Percentiles rank a stretch among this genome's conserved stretches.
These are phyloP conservation scores for Ciborinia camelliae DNA, from an alignment of 2,329 filamentous ascomycete species.

Conservation along the genomic window DNA sequence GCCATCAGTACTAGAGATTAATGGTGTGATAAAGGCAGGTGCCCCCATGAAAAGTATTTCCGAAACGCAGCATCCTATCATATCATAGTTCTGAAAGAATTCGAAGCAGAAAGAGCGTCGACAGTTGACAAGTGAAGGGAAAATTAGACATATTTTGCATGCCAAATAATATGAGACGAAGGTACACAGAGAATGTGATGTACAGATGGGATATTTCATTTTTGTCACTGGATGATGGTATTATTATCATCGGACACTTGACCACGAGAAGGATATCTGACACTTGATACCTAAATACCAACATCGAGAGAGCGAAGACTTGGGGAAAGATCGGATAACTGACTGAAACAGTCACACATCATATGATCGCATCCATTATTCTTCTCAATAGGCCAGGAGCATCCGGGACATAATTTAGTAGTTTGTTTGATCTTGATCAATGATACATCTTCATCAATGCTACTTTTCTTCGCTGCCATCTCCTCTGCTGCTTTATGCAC, in stretches of 20 bases:
- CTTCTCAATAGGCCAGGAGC: not conserved
- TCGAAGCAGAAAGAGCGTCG: not conserved
- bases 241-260: not conserved
- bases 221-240: not conserved
- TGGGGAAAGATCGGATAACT: not conserved
- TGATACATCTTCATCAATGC: not conserved
- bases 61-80: not conserved
- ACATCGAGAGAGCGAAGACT: not conserved
- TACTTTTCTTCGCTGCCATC: not conserved
- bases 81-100: not conserved
- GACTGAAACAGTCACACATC: not conserved
- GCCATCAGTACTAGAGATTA: not conserved
- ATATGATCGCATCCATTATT: not conserved
- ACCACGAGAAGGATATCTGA: not conserved
- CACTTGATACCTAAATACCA: not conserved
- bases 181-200: not conserved
- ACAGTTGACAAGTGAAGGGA: not conserved
- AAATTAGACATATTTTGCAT: not conserved
- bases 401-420: slow-evolving; percentile 7
- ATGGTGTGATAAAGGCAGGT: slow-evolving; percentile 5
- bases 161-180: not conserved
- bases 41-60: not conserved
- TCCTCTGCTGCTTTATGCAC: not conserved
- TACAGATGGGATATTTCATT: too few relatives aligned
- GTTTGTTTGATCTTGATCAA: not conserved